Conservation (phyloP, 2,329 filamentous ascomycete genomes). For the Trichoderma sp. region DNA sequence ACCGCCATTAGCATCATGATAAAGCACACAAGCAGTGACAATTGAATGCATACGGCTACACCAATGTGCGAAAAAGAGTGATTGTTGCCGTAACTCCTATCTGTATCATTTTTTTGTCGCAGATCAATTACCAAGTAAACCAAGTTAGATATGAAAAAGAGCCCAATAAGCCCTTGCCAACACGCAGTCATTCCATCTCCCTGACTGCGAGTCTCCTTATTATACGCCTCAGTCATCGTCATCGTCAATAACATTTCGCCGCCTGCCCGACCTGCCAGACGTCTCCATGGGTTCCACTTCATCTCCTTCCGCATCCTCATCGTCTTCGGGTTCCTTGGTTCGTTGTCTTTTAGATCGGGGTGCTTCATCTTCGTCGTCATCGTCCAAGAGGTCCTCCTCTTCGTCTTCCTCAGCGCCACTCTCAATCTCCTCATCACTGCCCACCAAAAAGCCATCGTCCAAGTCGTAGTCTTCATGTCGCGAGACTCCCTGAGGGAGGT, state of each 20-base stretch:
- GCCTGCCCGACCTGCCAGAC: constrained; percentile 49
- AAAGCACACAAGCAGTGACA: background rate
- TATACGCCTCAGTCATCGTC: constrained; percentile 45
- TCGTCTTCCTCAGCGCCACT: constrained; percentile 67
- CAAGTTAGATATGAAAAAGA: background rate
- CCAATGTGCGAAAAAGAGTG: background rate
- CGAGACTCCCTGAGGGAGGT: constrained; percentile 61
- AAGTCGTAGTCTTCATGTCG: constrained; percentile 76
- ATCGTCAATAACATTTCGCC: constrained; percentile 60
- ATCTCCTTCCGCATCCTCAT: constrained; percentile 58
- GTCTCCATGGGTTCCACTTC: constrained; percentile 50
- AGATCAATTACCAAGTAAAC: background rate
- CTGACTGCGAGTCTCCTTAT: background rate
- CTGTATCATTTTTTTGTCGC: constrained; percentile 1
- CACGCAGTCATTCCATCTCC: background rate
- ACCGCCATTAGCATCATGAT: background rate
- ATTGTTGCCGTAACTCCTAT: background rate
- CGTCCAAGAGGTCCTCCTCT: constrained; percentile 59
- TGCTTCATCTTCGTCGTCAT: constrained; percentile 57
- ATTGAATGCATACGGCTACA: background rate
- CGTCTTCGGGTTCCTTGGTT: constrained; percentile 53
- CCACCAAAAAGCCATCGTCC: constrained; percentile 76
- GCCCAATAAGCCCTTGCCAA: background rate
- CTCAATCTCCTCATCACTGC: constrained; percentile 68
- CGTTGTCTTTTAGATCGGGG: constrained; percentile 52